These are phyloP conservation scores for Microstroma glucosiphilum DNA, from an alignment of 1,284 basidiomycete genomes.

Conservation along the genomic window DNA sequence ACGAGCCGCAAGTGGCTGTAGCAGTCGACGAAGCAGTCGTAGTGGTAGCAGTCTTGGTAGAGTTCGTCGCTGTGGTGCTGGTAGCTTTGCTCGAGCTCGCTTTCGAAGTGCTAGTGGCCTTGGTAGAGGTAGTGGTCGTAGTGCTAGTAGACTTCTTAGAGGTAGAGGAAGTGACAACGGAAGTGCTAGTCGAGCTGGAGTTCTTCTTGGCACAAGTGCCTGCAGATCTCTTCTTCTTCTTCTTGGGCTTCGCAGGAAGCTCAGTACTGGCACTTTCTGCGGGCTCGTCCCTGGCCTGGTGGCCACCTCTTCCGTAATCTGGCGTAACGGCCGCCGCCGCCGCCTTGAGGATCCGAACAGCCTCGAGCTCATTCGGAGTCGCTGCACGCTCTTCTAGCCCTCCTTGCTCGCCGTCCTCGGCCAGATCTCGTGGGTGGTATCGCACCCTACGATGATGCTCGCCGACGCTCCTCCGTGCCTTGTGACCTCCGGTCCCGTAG, in stretches of 20 bases:
- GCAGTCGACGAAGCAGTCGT: conserved; percentile 8
- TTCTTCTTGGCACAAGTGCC: too few species aligned
- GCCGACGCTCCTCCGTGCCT: neutral
- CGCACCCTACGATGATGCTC: too few species aligned
- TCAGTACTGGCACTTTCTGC: too few species aligned
- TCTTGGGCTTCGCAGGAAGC: too few species aligned
- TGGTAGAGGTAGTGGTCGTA: neutral
- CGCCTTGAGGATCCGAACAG: neutral
- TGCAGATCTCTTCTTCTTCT: too few species aligned
- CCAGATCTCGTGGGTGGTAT: neutral
- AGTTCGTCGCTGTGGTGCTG: neutral
- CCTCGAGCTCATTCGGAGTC: too few species aligned
- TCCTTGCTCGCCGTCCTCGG: neutral
- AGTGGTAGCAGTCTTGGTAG: neutral
- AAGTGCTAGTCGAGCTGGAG: neutral
- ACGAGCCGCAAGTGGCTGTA: conserved; percentile 10
- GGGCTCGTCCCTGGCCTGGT: neutral
- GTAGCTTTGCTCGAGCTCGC: neutral
- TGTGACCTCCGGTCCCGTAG: neutral
- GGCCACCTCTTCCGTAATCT: neutral
- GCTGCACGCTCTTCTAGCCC: neutral
- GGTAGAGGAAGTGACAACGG: neutral
- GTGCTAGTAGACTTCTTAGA: neutral
- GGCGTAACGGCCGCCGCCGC: neutral
- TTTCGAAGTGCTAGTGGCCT: conserved; percentile 1